Conservation (phyloP, 306 rosid genomes). For the Rubus idaeus region DNA sequence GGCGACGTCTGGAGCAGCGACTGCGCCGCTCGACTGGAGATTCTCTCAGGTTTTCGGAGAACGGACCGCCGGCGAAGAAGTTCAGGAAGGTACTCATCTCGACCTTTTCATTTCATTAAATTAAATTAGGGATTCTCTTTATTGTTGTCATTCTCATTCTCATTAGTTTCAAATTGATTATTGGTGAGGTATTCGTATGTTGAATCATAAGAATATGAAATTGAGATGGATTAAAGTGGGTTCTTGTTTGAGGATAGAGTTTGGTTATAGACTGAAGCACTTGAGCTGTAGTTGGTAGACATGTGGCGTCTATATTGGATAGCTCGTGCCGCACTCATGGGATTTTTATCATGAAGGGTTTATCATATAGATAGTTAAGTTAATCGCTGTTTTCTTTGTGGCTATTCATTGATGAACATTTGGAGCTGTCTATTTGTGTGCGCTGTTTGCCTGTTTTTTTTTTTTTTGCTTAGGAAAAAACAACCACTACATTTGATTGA, state of each 20-base stretch:
- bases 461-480: not conserved
- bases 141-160: slow-evolving; percentile 6
- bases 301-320: not conserved
- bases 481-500: not conserved
- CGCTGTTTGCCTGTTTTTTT: not conserved
- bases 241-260: not conserved
- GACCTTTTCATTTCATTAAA: slow-evolving; percentile 9
- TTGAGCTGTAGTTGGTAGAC: slow-evolving; percentile 2
- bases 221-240: not conserved
- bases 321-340: too few species aligned
- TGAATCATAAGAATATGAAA: slow-evolving; percentile 9
- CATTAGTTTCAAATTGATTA: not conserved
- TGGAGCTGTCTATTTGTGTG: not conserved
- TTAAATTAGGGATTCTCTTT: slow-evolving; percentile 8
- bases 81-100: slow-evolving; percentile 52
- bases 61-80: slow-evolving; percentile 62
- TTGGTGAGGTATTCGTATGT: slow-evolving; percentile 5
- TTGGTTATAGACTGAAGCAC: not conserved
- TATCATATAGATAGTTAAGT: not conserved
- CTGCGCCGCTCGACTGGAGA: slow-evolving; percentile 50
- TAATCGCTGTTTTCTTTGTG: not conserved
- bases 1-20: slow-evolving; percentile 18
- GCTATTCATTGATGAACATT: slow-evolving; percentile 6
- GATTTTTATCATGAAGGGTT: not conserved
- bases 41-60: slow-evolving; percentile 64